A percentile compares a stretch with the other conserved stretches of the same genome.
Conservation (phyloP, 23 red algal genomes). For the Gracilaria domingensis region DNA sequence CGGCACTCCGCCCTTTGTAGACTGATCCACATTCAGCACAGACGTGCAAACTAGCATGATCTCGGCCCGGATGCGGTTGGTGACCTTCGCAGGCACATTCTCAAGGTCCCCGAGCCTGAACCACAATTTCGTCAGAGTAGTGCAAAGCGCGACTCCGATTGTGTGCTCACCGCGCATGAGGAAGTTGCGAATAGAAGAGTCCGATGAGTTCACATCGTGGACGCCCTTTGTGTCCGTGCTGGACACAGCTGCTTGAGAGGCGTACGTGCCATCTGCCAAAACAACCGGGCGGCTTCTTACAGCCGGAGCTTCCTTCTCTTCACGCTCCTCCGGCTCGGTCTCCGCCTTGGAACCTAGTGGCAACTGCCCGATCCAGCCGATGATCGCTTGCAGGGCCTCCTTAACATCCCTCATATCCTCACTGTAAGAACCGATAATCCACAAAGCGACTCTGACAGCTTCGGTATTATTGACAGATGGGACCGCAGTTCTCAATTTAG, state of each 20-base stretch:
- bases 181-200: slow-evolving; percentile 72
- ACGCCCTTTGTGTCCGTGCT: background rate
- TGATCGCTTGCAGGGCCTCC: slow-evolving; percentile 82
- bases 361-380: slow-evolving; percentile 74
- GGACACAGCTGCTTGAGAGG: slow-evolving; percentile 71
- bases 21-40: slow-evolving; percentile 76
- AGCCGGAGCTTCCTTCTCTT: slow-evolving; percentile 49
- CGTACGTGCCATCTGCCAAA: slow-evolving; percentile 97
- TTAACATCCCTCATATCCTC: slow-evolving; percentile 75
- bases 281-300: slow-evolving; percentile 68
- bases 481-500: slow-evolving; percentile 67
- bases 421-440: slow-evolving; percentile 94
- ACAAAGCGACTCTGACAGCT: slow-evolving; percentile 82
- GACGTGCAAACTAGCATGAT: slow-evolving; percentile 92
- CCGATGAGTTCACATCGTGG: background rate
- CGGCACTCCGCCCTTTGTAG: slow-evolving; percentile 31
- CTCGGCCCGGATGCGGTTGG: slow-evolving; percentile 81
- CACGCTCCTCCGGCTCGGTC: slow-evolving; percentile 27
- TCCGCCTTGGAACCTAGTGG: slow-evolving; percentile 48
- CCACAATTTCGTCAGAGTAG: slow-evolving; percentile 90
- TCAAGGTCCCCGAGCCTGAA: slow-evolving; percentile 69
- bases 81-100: slow-evolving; percentile 40
- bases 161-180: slow-evolving; percentile 86
- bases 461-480: slow-evolving; percentile 52
- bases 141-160: slow-evolving; percentile 87